Conservation (phyloP, 192 early-diverging fungal species). For the Rhizoclosmatium globosum region DNA sequence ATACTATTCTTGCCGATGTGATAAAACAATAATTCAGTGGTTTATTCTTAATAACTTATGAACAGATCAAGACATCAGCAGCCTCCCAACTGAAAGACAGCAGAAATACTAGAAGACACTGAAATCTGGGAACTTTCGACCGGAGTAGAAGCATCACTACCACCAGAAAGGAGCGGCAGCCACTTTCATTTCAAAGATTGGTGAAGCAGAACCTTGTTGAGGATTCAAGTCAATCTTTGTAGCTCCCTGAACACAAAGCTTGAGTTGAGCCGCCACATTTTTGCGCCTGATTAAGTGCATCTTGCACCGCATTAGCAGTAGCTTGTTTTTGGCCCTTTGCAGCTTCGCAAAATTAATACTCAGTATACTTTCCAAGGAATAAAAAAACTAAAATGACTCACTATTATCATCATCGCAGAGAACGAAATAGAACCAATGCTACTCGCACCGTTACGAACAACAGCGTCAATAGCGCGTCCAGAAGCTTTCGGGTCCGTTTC, state of each 20-base stretch:
- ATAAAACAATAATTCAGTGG: neutral
- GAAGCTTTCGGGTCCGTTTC: neutral
- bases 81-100: neutral
- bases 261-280: constrained; percentile 1
- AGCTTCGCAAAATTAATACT: neutral
- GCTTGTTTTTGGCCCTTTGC: neutral
- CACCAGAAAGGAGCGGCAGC: neutral
- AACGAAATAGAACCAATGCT: constrained; percentile 7
- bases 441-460: neutral
- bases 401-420: constrained; percentile 10
- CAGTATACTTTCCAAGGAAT: neutral
- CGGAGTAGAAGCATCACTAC: neutral
- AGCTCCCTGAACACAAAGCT: neutral
- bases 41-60: neutral
- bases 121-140: neutral
- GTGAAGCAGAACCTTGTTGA: neutral
- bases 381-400: neutral
- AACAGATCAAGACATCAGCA: neutral
- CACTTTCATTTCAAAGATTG: neutral
- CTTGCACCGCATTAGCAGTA: neutral
- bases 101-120: neutral
- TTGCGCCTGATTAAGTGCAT: neutral
- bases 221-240: neutral
- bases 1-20: neutral
- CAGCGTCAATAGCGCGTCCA: constrained; percentile 6